Evolutionary conservation across 1,139 yeast genomes (phyloP), one percentile per base, ranked within the genome.

Genomic region (Debaryomyces sp.): DNA sequence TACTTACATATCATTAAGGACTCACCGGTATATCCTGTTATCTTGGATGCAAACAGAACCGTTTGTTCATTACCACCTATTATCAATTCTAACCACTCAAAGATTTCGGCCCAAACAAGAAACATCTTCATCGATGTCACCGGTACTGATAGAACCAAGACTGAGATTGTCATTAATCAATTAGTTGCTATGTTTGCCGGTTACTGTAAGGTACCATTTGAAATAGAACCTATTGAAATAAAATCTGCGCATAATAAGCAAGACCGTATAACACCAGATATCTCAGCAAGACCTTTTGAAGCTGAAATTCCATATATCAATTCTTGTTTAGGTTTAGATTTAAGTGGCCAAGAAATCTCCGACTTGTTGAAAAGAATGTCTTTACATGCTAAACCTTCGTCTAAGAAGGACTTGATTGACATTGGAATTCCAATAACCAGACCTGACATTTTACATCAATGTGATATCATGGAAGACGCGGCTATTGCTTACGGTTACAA

Each of bases 391-490:
- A 63, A 68, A 27, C 83, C 84, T 29, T 73, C 86, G 4, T 52
- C 70, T 5, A 61, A 67, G 4, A 80, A 83, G 55, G 60, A 74
- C 18, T 57, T 81, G 37, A 64, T 92, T 49, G 85, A 87, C 49
- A 96, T 94, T 48, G 67, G 73, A 41, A 82, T 94, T 52, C 99
- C 99, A 57, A 85, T 90, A 60, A 94, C 99, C 41, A 86, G 99
- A 75, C 85, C 98, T 8, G 99, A 95, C 70, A 82, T 95, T 54
- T 80, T 95, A 63, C 99, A 95, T 70, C 96, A 91, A 69, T 94
- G 99, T 78, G 99, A 95, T 71, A 87, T 95, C 58, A 89, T 95
- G 96, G 99, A 95, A 71, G 99, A 95, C 69, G 97, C 92, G 43
- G 99, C 97, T 46, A 87, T 95, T 65, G 96, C 91, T 32, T 95